Conservation (phyloP, 2,329 filamentous ascomycete genomes). For the Thelonectria blattea region DNA sequence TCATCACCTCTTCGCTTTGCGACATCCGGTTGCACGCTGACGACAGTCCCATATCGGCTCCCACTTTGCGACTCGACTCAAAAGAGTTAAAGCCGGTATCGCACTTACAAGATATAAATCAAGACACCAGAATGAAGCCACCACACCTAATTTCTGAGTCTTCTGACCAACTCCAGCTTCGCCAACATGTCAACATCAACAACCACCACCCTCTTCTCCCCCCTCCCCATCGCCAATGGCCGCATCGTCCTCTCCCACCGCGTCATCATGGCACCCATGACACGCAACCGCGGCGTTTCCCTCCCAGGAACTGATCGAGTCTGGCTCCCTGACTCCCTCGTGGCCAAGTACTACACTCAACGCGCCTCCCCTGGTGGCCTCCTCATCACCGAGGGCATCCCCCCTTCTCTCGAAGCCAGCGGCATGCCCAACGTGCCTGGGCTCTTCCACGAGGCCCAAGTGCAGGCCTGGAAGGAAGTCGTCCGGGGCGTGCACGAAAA, state of each 20-base stretch:
- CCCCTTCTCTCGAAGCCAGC: constrained; percentile 1
- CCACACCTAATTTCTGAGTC: too few species aligned
- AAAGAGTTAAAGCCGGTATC: neutral
- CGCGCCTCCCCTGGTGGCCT: constrained; percentile 6
- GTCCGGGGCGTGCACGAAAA: neutral
- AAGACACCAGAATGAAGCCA: neutral
- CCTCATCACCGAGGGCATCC: constrained; percentile 8
- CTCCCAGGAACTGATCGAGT: neutral
- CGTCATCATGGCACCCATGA: constrained; percentile 6
- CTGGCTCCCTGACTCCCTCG: neutral
- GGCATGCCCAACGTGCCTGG: constrained; percentile 5
- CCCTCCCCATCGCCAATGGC: constrained; percentile 5
- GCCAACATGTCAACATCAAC: neutral
- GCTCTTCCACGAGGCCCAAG: constrained; percentile 1
- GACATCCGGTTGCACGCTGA: neutral
- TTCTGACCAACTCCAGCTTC: neutral
- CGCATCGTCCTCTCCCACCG: constrained; percentile 5
- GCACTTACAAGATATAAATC: neutral
- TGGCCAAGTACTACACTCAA: constrained; percentile 1
- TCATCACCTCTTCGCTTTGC: neutral
- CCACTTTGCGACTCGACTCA: neutral
- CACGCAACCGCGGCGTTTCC: constrained; percentile 3
- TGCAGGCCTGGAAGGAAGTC: constrained; percentile 1
- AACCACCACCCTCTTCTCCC: neutral
- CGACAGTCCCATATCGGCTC: constrained; percentile 4